Conservation (phyloP, 768 basidiomycete genomes). For the Paxillus ammoniavirescens region DNA sequence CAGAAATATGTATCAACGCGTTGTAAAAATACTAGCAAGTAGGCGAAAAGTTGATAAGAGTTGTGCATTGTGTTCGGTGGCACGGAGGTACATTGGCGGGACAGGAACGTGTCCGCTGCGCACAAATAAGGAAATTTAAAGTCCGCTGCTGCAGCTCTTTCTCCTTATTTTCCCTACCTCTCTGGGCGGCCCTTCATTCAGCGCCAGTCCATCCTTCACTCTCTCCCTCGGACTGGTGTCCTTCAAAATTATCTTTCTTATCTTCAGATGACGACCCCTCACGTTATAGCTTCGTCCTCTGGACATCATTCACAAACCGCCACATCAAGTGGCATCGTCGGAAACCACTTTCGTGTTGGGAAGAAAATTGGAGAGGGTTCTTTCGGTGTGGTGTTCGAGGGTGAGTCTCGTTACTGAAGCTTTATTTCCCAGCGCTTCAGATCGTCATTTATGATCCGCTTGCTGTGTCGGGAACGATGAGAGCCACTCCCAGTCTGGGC, state of each 20-base stretch:
- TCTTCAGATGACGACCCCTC: conserved; percentile 68
- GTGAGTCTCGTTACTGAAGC: conserved; percentile 42
- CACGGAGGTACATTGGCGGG: conserved; percentile 1
- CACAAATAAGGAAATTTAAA: conserved; percentile 27
- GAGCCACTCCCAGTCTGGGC: conserved; percentile 8
- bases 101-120: conserved; percentile 29
- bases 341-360: conserved; percentile 83
- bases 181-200: conserved; percentile 20
- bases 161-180: conserved; percentile 28
- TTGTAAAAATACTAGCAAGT: background rate
- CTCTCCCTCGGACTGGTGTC: conserved; percentile 29
- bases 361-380: conserved; percentile 99
- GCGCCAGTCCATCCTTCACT: conserved; percentile 27
- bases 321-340: conserved; percentile 70
- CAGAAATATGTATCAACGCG: background rate
- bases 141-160: conserved; percentile 27
- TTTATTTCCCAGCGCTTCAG: background rate
- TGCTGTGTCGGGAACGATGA: background rate
- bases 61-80: background rate
- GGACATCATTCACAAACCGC: conserved; percentile 63
- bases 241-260: conserved; percentile 2
- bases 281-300: conserved; percentile 80
- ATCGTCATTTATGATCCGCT: conserved; percentile 1
- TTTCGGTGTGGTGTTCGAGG: conserved; percentile 98
- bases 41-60: background rate